Evolutionary conservation across 495 filamentous ascomycete genomes (phyloP).

Genomic region (Astrothelium macrocarpum): DNA sequence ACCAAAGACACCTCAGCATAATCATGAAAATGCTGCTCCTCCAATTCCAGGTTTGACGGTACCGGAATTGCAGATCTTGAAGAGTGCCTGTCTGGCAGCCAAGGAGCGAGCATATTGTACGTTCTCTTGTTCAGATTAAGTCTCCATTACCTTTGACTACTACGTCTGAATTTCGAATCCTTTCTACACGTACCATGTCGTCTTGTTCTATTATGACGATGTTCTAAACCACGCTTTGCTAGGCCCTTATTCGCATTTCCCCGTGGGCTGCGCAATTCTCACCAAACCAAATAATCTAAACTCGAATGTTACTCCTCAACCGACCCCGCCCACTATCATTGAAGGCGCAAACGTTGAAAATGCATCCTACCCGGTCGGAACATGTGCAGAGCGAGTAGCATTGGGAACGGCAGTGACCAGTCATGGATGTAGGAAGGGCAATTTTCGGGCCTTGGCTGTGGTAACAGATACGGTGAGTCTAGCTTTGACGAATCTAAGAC

Average conservation of each 20-base stretch:
- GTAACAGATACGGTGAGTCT: constrained; percentile 56
- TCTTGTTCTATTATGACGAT: background rate
- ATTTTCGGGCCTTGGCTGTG: constrained; percentile 80
- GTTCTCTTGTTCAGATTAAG: constrained; percentile 14
- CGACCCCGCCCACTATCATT: constrained; percentile 21
- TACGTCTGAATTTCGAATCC: no score
- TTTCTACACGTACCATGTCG: no score
- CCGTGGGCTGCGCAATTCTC: constrained; percentile 75
- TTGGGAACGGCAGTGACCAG: constrained; percentile 63
- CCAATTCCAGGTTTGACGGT: constrained; percentile 42
- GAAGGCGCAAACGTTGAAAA: constrained; percentile 89
- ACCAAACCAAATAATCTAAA: constrained; percentile 6
- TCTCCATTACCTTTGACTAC: background rate
- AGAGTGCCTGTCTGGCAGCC: constrained; percentile 48
- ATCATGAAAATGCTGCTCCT: constrained; percentile 16
- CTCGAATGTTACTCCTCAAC: constrained; percentile 38
- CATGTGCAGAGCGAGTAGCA: constrained; percentile 86
- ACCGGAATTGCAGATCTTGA: constrained; percentile 53
- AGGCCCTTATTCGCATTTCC: constrained; percentile 90
- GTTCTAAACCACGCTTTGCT: background rate
- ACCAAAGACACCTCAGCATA: background rate
- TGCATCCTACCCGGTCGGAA: constrained; percentile 81
- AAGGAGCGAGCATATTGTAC: constrained; percentile 70
- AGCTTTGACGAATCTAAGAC: no score
- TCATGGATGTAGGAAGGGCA: constrained; percentile 40